Base-by-base conservation (phyloP, 2,329 filamentous ascomycete species). In the Penicillium hordei region DNA sequence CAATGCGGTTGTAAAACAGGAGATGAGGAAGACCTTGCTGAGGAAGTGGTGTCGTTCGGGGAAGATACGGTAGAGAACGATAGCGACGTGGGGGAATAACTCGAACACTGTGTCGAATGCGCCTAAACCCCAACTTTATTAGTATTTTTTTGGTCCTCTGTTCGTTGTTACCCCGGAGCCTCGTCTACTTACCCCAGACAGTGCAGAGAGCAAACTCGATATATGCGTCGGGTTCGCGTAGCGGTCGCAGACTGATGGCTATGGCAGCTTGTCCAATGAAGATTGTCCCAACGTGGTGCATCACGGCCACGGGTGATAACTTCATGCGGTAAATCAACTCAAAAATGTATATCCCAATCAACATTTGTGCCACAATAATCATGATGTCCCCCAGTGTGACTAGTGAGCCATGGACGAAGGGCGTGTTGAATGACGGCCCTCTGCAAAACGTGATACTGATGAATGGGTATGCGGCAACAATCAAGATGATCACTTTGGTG, bases 271-370 rank as follows among this genome's bases (percentile, higher is more conserved):
- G 75, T 0, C 76, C 77, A 29, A 81, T 76, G 5, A 77, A 27
- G 15, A 77, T 73, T 0, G 75, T 73, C 0, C 75, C 75, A 5
- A 75, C 59, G 52, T 80, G 78, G 52, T 81, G 78, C 12, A 72
- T 60, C 1, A 75, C 73, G 4, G 75, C 74, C 23, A 80, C 72
- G 0, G 72, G 73, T 2, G 76, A 79, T 5, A 80, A 65, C 44
- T 75, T 74, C 1, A 68, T 61, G 5, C 78, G 72, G 54, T 77
- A 79, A 43, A 79, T 67, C 6, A 80, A 67, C 61, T 80, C 78
- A 49, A 79, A 79, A 13, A 79, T 64, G 55, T 80, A 80, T 75
- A 80, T 80, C n/a, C 67, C 76, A 15, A 76, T 74, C 29, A 80
- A 65, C 60, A 78, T 70, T 48, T 80, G 75, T 5, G 75, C 69